Base-by-base conservation (phyloP, 352 stramenopile genomes). In the Blastocystis sp. region DNA sequence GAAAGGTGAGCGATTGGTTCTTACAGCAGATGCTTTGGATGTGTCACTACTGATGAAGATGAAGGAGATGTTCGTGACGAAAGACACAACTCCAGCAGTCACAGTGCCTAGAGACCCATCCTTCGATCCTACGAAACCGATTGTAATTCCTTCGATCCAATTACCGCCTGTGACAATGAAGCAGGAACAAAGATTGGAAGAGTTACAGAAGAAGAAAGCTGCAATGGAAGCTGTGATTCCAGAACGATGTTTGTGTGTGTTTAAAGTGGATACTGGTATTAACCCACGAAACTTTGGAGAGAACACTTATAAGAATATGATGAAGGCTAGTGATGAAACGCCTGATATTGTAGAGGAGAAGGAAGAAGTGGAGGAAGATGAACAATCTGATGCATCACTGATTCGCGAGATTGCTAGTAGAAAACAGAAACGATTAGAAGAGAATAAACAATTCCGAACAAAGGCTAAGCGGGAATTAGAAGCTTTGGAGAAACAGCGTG, bases 231-330 rank as follows among this genome's bases (percentile, higher is more conserved):
- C 32, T 39, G 12, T 21, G 61, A 39, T 73, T 37, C 61, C 61
- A 29, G 61, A 73, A 39, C 61, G 61, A 11, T 39, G 61, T 39
- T 11, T 73, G 11, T 12, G 19, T 16, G 61, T 73, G 61, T 73
- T 73, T 39, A 29, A 29, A 19, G 32, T 14, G 7, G 58, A 67
- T n/a, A 73, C 19, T 0, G 61, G 61, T 19, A 29, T 73, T 16
- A 73, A 73, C 24, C 61, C 61, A 12, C 61, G 61, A 29, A 73
- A 73, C 32, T 73, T 73, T 39, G 61, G 61, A 9, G 61, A 39
- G 0, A 9, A 7, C 24, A 46, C 32, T 19, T 39, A 73, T 12
- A 5, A 16, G 24, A 73, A 73, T 14, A 73, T 73, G 61, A 46
- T 46, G 61, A 9, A 46, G 0, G 0, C 7, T 29, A 12, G 7